Evolutionary conservation across 108 stramenopile species (phyloP).

Genomic region (Bacterosira constricta): DNA sequence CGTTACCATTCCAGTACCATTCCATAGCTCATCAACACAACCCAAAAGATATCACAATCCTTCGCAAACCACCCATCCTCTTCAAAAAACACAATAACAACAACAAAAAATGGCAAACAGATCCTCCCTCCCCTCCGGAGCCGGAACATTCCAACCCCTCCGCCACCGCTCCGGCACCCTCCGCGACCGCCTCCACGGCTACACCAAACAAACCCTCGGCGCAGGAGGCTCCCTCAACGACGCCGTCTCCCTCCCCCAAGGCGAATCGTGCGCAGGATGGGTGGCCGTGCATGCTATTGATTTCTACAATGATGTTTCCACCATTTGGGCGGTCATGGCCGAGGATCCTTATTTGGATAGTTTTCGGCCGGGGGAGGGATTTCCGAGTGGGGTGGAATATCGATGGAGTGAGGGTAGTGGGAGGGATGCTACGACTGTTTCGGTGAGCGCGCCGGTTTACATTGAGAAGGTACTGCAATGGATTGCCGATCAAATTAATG

Average conservation of each 20-base stretch:
- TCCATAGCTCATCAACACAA: too few relatives aligned
- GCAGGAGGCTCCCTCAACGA: slow-evolving; percentile 87
- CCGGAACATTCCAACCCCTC: slow-evolving; percentile 85
- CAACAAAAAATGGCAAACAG: background rate
- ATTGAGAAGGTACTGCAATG: slow-evolving; percentile 88
- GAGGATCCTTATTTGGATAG: slow-evolving; percentile 84
- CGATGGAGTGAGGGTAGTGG: slow-evolving; percentile 71
- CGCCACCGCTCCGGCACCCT: slow-evolving; percentile 84
- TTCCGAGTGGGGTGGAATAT: slow-evolving; percentile 89
- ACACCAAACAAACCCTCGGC: slow-evolving; percentile 89
- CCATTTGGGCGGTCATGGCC: slow-evolving; percentile 92
- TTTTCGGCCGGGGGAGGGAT: slow-evolving; percentile 91
- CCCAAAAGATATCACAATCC: too few relatives aligned
- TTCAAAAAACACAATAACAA: background rate
- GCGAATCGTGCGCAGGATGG: slow-evolving; percentile 92
- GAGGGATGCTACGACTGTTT: slow-evolving; percentile 60
- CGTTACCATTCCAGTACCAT: too few relatives aligned
- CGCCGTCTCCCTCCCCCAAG: slow-evolving; percentile 87
- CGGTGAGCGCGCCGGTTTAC: slow-evolving; percentile 85
- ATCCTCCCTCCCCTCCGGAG: slow-evolving; percentile 29
- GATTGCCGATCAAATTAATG: slow-evolving; percentile 91
- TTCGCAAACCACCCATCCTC: too few relatives aligned
- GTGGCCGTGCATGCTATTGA: slow-evolving; percentile 92
- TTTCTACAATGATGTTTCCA: slow-evolving; percentile 91
- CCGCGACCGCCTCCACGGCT: slow-evolving; percentile 83